phyloP scores from a whole-genome alignment of 208 protist genomes.

The Porcisia deanei region DNA sequence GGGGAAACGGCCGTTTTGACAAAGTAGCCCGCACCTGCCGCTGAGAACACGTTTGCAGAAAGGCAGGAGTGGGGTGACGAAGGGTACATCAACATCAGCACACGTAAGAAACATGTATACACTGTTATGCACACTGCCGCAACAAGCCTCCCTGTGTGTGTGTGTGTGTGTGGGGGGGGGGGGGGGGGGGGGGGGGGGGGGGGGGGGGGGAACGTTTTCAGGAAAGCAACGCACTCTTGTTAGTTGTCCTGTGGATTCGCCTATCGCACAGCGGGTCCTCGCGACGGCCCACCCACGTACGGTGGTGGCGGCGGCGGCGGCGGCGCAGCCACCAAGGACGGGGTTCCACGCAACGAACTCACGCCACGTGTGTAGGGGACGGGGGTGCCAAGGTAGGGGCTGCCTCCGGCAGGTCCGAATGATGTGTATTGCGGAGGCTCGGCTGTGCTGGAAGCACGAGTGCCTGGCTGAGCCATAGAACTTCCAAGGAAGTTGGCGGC shows the following conservation, averaged over 20 bases:
- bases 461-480: constrained; percentile 32
- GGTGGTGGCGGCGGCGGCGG: constrained; percentile 43
- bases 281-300: constrained; percentile 21
- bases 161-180: too few species aligned
- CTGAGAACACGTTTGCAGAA: background rate
- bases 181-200: background rate
- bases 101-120: background rate
- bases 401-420: constrained; percentile 21
- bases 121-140: background rate
- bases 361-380: constrained; percentile 28
- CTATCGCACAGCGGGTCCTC: background rate
- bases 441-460: constrained; percentile 8
- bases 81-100: background rate
- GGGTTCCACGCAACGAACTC: constrained; percentile 38
- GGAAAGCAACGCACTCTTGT: too few species aligned
- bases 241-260: background rate
- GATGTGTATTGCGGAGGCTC: constrained; percentile 40
- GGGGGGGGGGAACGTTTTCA: background rate
- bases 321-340: constrained; percentile 30
- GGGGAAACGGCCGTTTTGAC: too few species aligned
- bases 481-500: constrained; percentile 33
- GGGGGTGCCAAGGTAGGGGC: constrained; percentile 25
- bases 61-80: too few species aligned
- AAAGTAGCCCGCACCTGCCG: background rate
- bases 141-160: background rate